Base-by-base conservation (phyloP, 805 yeast species). In the Ogataea salicorniae region DNA sequence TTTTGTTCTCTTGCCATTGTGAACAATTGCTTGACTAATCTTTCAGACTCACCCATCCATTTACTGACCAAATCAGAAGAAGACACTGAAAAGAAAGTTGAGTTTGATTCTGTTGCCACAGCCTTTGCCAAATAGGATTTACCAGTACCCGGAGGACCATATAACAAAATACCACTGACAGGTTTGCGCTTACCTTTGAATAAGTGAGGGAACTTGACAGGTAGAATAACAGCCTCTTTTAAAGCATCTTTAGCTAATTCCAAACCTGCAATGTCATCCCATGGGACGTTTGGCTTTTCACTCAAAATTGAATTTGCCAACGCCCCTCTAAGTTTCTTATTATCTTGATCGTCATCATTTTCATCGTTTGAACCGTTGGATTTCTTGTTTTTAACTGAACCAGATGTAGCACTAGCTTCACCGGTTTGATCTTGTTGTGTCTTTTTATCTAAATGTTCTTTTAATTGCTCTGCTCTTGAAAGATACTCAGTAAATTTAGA, bases 31-130 rank as follows among this genome's bases (percentile, higher is more conserved):
- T 92, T 94, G 26, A 94, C 98, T 48, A 94, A 78, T 67, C 98
- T 81, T 68, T 94, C 99, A 23, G 95, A 84, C 67, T 94, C 99
- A 59, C 99, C 99, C 97, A 92, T 92, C 99, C 99, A 94, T 67
- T 94, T 94, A 55, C 95, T 85, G 3, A 94, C 98, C 59, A 94
- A 76, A 67, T 94, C 99, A 14, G 96, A 87, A 0, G 97, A 89
- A n/a, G 95, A 85, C 1, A 94, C 96, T 2, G 96, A 87, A 69
- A 94, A 94, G 59, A 94, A 94, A 0, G 99, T 94, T 0, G 97
- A 88, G 64, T 92, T 90, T 43, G 98, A 97, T 61, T 94, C 99
- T 0, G 99, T 94, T 23, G 99, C 99, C 8, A 94, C 98, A 0
- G 99, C 99, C 64, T 94, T 94, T 11, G 99, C 99, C 49, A 94